Evolutionary conservation across 306 rosid species (phyloP), one percentile per base, ranked within the genome.

Genomic region (Herpetospermum pedunculosum): DNA sequence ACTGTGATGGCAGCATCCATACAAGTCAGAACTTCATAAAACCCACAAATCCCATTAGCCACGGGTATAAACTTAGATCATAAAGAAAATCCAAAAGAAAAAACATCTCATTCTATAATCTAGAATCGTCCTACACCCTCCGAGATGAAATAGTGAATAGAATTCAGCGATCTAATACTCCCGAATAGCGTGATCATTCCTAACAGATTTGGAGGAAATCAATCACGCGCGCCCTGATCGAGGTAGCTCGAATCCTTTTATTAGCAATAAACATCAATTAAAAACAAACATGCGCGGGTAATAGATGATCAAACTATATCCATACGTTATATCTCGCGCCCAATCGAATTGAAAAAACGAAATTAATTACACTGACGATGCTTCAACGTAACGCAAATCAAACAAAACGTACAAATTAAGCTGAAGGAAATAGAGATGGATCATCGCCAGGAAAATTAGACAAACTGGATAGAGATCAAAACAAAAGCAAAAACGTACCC

Each of bases 291-390:
- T 0, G 23, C 69, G 15, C 19, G 5, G 37, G 26, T 3, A 47
- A 46, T 68, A 26, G 7, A 28, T 46, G 28, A 70, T 46, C 74
- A 46, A 70, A 46, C 43, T 28, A 70, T 47, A 44, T 28, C 37
- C 13, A 18, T 18, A 69, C 74, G 74, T 70, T 70, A 70, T n/a
- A 29, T 18, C 58, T 43, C 74, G 5, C 55, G 26, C 14, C 58
- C 74, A 70, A 16, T 26, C 54, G 6, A 70, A 47, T 70, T 70
- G 58, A 19, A 55, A 78, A 37, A 15, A 25, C 1, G 38, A 74
- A 78, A 77, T 70, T 49, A 75, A 57, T 37, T 58, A 10, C 57
- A 83, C 49, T 70, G 48, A 65, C 16, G 37, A 28, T 28, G 58
- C 58, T 26, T 28, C 18, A 29, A 16, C 14, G 74, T 64, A 79